Conservation (phyloP, 2,329 filamentous ascomycete genomes). For the Paracoccidioides brasiliensis region DNA sequence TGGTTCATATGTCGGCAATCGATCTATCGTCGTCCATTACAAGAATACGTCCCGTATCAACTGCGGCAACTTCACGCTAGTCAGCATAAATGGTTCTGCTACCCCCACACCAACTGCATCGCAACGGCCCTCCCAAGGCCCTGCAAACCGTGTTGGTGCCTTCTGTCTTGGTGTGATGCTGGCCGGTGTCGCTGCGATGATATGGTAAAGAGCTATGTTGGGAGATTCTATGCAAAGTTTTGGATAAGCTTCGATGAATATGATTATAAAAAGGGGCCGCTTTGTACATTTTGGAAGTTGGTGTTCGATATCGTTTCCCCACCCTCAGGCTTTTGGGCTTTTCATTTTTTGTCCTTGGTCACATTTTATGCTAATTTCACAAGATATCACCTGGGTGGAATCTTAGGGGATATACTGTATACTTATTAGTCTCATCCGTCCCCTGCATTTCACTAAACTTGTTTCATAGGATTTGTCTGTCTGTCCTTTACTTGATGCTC, state of each 20-base stretch:
- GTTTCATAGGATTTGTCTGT: too few species aligned
- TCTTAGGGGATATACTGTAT: too few species aligned
- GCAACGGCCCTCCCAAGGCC: not conserved
- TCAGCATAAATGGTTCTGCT: not conserved
- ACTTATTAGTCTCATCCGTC: too few species aligned
- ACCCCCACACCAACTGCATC: not conserved
- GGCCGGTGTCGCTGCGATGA: not conserved
- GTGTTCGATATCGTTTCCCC: too few species aligned
- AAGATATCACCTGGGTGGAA: too few species aligned
- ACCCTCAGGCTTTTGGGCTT: too few species aligned
- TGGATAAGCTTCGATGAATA: not conserved
- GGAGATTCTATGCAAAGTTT: not conserved
- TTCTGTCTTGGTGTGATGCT: not conserved
- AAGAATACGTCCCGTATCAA: constrained; percentile 41
- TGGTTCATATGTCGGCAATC: constrained; percentile 40
- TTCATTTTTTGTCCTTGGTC: too few species aligned
- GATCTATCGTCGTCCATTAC: constrained; percentile 42
- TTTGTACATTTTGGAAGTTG: too few species aligned
- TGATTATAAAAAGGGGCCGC: too few species aligned
- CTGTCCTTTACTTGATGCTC: too few species aligned
- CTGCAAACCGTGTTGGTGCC: constrained; percentile 1
- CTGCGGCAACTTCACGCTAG: constrained; percentile 42
- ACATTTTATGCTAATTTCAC: too few species aligned
- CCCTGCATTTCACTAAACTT: too few species aligned
- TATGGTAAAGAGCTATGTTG: not conserved